Base-by-base conservation (phyloP, 2,329 filamentous ascomycete species). In the Knufia petricola region DNA sequence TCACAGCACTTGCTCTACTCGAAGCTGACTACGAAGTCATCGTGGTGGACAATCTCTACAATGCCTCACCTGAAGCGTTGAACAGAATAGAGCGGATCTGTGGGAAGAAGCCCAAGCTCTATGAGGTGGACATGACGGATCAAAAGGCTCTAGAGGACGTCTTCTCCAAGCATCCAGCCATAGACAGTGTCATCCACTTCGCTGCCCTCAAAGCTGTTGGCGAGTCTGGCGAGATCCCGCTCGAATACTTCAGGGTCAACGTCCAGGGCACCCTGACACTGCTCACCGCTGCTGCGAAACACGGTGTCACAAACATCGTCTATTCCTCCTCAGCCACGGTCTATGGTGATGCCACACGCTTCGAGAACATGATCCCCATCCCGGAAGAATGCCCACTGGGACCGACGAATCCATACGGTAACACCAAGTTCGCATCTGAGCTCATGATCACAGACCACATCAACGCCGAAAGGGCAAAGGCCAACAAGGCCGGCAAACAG, bases 131-230 rank as follows among this genome's bases (percentile, higher is more conserved):
- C 70, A 79, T 98, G 61, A 95, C 87, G 59, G 79, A 95, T 64
- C 84, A 92, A 67, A 76, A 77, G 54, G 84, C 75, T 10, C 77
- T 98, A 50, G 87, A 95, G 66, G 81, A 82, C 61, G 85, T 96
- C 60, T 95, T 98, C 64, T 75, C 79, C 55, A 85, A 84, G 63
- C 84, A 96, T 70, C 87, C 89, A 45, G 84, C 87, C 62, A 95
- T 98, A 63, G 88, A 95, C 77, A 95, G 87, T 65, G 92, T 96
- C 57, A 96, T 98, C 62, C 92, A 98, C 75, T 98, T 98, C 65
- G 94, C 92, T 55, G 92, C 92, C 20, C 78, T 98, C 59, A 98
- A 98, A 84, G 90, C 94, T 40, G 92, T 98, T 52, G 92, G 92
- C 63, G 90, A 98, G 72, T 96, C 90, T 47, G 81, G 78, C 62